phyloP scores from a whole-genome alignment of 352 stramenopile species.

The Thalassiosira allenii region DNA sequence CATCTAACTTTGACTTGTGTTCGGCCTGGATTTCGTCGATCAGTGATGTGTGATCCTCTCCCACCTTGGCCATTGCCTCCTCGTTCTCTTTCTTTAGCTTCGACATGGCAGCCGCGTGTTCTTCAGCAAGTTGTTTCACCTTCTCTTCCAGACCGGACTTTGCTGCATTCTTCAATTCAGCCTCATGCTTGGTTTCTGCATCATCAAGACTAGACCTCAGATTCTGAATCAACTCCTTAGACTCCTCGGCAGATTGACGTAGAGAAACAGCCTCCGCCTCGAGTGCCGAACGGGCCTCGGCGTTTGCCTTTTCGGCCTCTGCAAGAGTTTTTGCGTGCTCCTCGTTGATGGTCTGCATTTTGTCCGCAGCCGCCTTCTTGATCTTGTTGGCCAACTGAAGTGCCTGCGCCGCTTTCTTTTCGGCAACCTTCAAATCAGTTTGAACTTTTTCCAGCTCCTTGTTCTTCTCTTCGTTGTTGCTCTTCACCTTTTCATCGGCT shows the following conservation, averaged over 20 bases:
- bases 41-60: slow-evolving; percentile 33
- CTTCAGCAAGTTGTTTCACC: slow-evolving; percentile 33
- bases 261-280: slow-evolving; percentile 38
- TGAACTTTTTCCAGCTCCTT: slow-evolving; percentile 52
- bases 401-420: slow-evolving; percentile 57
- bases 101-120: slow-evolving; percentile 38
- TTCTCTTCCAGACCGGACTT: slow-evolving; percentile 47
- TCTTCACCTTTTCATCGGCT: slow-evolving; percentile 26
- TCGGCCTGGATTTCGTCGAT: slow-evolving; percentile 40
- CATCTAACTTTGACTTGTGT: slow-evolving; percentile 33
- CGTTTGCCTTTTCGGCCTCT: slow-evolving; percentile 34
- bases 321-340: slow-evolving; percentile 44
- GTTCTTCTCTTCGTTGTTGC: slow-evolving; percentile 50
- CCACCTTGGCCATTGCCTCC: slow-evolving; percentile 31
- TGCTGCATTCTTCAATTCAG: slow-evolving; percentile 30
- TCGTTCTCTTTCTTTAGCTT: slow-evolving; percentile 48
- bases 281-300: slow-evolving; percentile 28
- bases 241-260: slow-evolving; percentile 13
- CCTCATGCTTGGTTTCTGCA: too few relatives aligned
- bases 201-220: slow-evolving; percentile 31
- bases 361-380: slow-evolving; percentile 56
- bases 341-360: slow-evolving; percentile 55
- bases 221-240: slow-evolving; percentile 16
- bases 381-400: slow-evolving; percentile 64
- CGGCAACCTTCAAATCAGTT: slow-evolving; percentile 36